Evolutionary conservation across 805 yeast genomes (phyloP).

Genomic region (Wickerhamiella siamensis): DNA sequence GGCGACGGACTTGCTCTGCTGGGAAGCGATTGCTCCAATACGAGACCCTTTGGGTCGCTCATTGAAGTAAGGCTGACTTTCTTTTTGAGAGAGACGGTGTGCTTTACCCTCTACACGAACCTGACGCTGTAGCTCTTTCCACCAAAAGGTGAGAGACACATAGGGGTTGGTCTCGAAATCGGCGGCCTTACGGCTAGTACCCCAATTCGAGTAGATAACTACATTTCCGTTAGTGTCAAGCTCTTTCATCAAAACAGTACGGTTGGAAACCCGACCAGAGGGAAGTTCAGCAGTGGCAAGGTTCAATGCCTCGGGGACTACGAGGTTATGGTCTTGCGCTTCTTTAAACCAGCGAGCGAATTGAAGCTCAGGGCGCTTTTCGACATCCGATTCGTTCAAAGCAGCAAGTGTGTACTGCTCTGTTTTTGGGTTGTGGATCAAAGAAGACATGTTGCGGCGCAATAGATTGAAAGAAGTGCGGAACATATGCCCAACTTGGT

Average conservation of each 20-base stretch:
- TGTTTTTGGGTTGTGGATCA: slow-evolving; percentile 13
- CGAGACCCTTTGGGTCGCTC: slow-evolving; percentile 88
- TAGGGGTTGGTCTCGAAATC: slow-evolving; percentile 61
- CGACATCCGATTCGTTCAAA: slow-evolving; percentile 65
- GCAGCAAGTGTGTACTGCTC: slow-evolving; percentile 14
- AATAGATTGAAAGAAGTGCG: background rate
- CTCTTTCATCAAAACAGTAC: slow-evolving; percentile 80
- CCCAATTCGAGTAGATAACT: slow-evolving; percentile 86
- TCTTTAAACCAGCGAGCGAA: slow-evolving; percentile 77
- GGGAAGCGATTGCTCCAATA: slow-evolving; percentile 95
- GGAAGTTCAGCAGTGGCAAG: slow-evolving; percentile 85
- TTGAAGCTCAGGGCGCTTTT: slow-evolving; percentile 36
- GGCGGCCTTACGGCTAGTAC: slow-evolving; percentile 59
- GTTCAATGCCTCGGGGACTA: slow-evolving; percentile 69
- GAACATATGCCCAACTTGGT: no score
- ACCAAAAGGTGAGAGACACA: slow-evolving; percentile 78
- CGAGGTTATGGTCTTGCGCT: slow-evolving; percentile 43
- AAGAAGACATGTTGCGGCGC: slow-evolving; percentile 1
- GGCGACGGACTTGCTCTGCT: slow-evolving; percentile 54
- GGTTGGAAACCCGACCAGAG: slow-evolving; percentile 74
- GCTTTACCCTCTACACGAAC: slow-evolving; percentile 82
- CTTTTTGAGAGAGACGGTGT: slow-evolving; percentile 59
- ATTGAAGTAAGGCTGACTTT: slow-evolving; percentile 60
- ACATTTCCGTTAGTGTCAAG: slow-evolving; percentile 66
- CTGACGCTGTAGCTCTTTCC: slow-evolving; percentile 85